Base-by-base conservation (phyloP, 805 yeast species). In the Kazachstania africana region DNA sequence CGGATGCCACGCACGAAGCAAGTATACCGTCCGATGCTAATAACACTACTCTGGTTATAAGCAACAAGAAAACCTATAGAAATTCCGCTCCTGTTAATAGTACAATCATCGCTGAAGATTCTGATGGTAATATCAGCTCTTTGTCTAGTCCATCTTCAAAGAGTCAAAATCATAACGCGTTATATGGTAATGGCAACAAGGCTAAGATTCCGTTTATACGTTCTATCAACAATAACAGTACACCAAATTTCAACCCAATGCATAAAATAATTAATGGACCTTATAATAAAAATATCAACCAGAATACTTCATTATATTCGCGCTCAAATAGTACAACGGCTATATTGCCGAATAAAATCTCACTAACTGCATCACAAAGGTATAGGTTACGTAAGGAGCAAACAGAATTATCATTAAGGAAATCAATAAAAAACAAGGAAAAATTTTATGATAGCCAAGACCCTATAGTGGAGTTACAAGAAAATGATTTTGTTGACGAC, bases 361-460 rank as follows among this genome's bases (percentile, higher is more conserved):
- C 36, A 3, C 36, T 62, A 39, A 63, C 68, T 0, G 66, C 68
- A 1, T 62, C 67, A 2, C 70, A 63, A 38, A 48, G 58, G 21
- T 57, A 57, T 30, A 50, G 67, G 27, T 36, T 63, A 28, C 53
- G 66, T 24, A 55, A 59, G 36, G 60, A 54, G 28, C 62, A 55
- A 31, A 57, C 53, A 19, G 57, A 55, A 32, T 39, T 47, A 1
- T 55, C 58, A 12, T 36, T 57, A 32, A 50, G 60, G 27, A 39
- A 50, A 12, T 40, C 58, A 6, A 43, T 57, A 9, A 51, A 50
- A 27, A 52, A 50, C 31, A 55, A 55, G 28, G 68, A 63, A 33
- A 49, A 57, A 36, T 56, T 43, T 35, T 63, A 56, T 42, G 67
- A 63, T 13, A 60, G 60, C 16, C 51, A 47, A 18, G 55, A 38